A percentile compares a stretch with the other conserved stretches of the same genome.
These are phyloP conservation scores for Plasmodium adleri DNA, from an alignment of 169 alveolate genomes.

Conservation along the genomic window DNA sequence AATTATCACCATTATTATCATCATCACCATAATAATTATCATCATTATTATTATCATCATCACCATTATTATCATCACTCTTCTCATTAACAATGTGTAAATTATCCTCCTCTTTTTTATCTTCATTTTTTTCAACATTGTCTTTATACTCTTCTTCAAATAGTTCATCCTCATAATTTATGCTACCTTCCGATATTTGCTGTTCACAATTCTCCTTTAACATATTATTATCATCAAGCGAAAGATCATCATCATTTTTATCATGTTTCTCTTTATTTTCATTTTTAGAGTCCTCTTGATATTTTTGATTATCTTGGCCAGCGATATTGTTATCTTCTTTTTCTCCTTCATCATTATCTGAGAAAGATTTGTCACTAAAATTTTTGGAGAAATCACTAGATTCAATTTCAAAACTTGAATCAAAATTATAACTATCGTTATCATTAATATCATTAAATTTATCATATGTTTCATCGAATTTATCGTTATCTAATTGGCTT, in stretches of 20 bases:
- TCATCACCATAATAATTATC: background rate
- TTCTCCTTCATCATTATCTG: conserved; percentile 29
- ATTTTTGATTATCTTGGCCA: background rate
- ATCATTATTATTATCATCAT: background rate
- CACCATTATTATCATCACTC: background rate
- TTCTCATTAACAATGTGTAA: background rate
- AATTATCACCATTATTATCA: background rate
- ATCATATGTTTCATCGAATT: background rate
- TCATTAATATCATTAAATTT: background rate
- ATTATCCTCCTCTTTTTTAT: conserved; percentile 9
- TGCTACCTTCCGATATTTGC: background rate
- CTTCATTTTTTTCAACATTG: conserved; percentile 7
- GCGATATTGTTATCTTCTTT: conserved; percentile 10
- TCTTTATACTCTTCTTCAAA: conserved; percentile 17
- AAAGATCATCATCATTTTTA: background rate
- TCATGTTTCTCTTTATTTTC: conserved; percentile 20
- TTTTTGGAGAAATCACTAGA: conserved; percentile 70
- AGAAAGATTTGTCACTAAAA: conserved; percentile 42
- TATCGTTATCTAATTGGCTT: background rate
- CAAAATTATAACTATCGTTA: conserved; percentile 10
- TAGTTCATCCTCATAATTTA: conserved; percentile 14
- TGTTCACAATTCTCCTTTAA: no score
- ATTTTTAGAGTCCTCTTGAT: conserved; percentile 1
- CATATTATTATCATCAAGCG: background rate
- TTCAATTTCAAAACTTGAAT: conserved; percentile 66